Evolutionary conservation across 1,139 yeast genomes (phyloP).

Genomic region (Candida freyschussii): DNA sequence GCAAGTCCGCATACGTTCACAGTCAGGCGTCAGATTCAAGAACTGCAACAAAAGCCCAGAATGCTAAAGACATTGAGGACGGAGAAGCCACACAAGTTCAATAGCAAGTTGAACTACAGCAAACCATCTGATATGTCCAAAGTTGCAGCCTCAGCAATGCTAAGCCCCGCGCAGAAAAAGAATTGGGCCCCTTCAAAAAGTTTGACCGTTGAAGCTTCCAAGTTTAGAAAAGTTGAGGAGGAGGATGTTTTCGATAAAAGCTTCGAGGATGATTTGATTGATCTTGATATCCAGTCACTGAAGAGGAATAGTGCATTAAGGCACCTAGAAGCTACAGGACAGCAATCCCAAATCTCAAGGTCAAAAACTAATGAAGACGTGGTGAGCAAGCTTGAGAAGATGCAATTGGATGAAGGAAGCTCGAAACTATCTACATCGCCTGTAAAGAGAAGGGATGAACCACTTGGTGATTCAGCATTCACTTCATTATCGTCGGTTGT

Average conservation of each 20-base stretch:
- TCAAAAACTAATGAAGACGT: conserved; percentile 9
- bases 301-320: conserved; percentile 31
- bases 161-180: conserved; percentile 30
- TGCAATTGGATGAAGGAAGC: conserved; percentile 1
- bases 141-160: conserved; percentile 43
- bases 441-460: conserved; percentile 3
- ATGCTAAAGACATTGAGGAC: conserved; percentile 27
- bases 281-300: conserved; percentile 24
- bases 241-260: conserved; percentile 23
- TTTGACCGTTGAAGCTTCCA: conserved; percentile 7
- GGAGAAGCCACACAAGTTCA: conserved; percentile 20
- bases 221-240: conserved; percentile 9
- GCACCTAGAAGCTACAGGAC: conserved; percentile 30
- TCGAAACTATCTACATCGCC: conserved; percentile 1
- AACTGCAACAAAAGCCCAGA: conserved; percentile 16
- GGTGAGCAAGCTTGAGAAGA: conserved; percentile 1
- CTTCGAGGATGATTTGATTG: conserved; percentile 19
- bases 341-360: conserved; percentile 18
- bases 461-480: conserved; percentile 1
- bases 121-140: conserved; percentile 34
- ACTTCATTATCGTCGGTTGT: background rate
- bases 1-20: conserved; percentile 20
- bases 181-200: conserved; percentile 36
- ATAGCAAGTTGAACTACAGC: conserved; percentile 13
- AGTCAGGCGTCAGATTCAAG: conserved; percentile 17